Evolutionary conservation across 495 filamentous ascomycete genomes (phyloP).

Genomic region (Bacidia gigantensis): DNA sequence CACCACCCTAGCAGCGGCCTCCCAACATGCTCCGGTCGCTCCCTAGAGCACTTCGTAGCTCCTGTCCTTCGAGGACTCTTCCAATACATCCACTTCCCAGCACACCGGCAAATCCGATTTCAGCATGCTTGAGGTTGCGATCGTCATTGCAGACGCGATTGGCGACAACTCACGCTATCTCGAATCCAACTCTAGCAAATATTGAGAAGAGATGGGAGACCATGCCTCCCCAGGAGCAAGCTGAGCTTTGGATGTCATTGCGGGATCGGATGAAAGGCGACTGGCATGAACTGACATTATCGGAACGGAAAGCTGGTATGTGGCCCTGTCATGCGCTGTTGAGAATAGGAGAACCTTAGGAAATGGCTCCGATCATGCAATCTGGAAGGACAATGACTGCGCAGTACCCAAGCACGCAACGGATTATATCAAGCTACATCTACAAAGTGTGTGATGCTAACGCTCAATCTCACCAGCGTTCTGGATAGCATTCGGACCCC

Average conservation of each 20-base stretch:
- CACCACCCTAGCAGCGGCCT: background rate
- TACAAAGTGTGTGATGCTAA: conserved; percentile 2
- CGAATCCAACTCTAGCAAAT: conserved; percentile 90
- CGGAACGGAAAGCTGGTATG: conserved; percentile 99
- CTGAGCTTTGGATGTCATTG: conserved; percentile 95
- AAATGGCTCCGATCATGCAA: no score
- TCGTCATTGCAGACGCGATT: conserved; percentile 43
- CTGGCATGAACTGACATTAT: conserved; percentile 85
- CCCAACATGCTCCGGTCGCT: conserved; percentile 18
- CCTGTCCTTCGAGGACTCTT: conserved; percentile 10
- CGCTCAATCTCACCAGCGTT: conserved; percentile 51
- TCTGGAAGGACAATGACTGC: no score
- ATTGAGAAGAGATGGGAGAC: conserved; percentile 99
- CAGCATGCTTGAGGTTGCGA: conserved; percentile 5
- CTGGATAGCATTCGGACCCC: conserved; percentile 94
- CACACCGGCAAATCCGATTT: background rate
- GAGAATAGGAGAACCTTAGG: no score
- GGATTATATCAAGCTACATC: no score
- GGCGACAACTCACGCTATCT: conserved; percentile 74
- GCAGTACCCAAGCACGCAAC: no score
- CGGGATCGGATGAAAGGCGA: conserved; percentile 95
- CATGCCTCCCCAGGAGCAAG: conserved; percentile 96
- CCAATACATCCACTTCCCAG: conserved; percentile 8
- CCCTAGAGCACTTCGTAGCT: conserved; percentile 16
- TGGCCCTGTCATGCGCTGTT: conserved; percentile 14